Conservation (phyloP, 2,329 filamentous ascomycete genomes). For the Akanthomyces uredinophilus region DNA sequence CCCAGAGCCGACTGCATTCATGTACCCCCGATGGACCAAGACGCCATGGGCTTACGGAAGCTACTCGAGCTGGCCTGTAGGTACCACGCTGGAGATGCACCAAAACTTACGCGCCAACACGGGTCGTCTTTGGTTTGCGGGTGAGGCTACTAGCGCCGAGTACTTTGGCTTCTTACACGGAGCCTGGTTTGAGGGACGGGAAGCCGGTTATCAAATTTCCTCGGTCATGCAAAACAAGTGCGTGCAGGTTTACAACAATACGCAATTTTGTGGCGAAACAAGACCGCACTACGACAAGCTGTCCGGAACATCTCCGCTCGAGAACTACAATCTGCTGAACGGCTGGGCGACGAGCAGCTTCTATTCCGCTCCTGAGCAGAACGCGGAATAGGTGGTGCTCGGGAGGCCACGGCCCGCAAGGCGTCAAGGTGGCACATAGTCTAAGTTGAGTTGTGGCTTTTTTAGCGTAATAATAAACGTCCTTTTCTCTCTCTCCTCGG, state of each 20-base stretch:
- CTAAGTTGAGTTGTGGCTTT: slow-evolving; percentile 1
- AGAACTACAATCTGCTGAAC: slow-evolving; percentile 30
- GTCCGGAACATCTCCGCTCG: slow-evolving; percentile 29
- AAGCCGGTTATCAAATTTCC: slow-evolving; percentile 41
- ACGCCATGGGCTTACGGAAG: slow-evolving; percentile 47
- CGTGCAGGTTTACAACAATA: slow-evolving; percentile 13
- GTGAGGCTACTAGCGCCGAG: slow-evolving; percentile 56
- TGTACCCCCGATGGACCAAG: slow-evolving; percentile 54
- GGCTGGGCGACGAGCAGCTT: slow-evolving; percentile 36
- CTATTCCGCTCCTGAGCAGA: not conserved
- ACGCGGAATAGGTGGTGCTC: not conserved
- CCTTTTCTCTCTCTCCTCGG: not conserved
- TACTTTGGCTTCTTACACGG: slow-evolving; percentile 65
- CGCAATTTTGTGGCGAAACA: slow-evolving; percentile 17
- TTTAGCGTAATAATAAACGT: not conserved
- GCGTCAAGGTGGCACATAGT: not conserved
- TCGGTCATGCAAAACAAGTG: slow-evolving; percentile 23
- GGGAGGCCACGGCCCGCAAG: not conserved
- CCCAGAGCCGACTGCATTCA: slow-evolving; percentile 55
- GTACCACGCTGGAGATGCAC: slow-evolving; percentile 59
- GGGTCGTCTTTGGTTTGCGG: slow-evolving; percentile 57
- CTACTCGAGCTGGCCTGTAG: slow-evolving; percentile 64
- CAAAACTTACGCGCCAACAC: slow-evolving; percentile 64
- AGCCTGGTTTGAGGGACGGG: slow-evolving; percentile 52
- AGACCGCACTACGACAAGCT: slow-evolving; percentile 21